phyloP scores from a whole-genome alignment of 306 rosid species.

The Fragaria vesca region DNA sequence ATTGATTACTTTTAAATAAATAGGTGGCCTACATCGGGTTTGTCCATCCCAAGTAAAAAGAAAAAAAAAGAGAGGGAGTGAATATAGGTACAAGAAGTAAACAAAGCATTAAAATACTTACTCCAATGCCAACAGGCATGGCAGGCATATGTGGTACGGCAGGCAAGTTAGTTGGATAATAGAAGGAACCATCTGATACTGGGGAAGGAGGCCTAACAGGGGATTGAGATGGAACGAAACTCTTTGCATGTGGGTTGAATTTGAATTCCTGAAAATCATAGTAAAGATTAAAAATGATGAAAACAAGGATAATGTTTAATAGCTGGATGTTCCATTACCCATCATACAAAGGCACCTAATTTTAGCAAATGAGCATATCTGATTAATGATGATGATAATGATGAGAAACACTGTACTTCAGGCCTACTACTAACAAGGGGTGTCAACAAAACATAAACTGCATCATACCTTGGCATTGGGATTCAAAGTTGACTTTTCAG shows the following conservation, averaged over 20 bases:
- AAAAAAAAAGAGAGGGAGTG: background rate
- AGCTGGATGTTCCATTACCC: conserved; percentile 2
- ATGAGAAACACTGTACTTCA: background rate
- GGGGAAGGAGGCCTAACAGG: conserved; percentile 88
- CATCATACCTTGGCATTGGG: conserved; percentile 78
- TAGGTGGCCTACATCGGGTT: background rate
- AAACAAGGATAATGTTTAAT: background rate
- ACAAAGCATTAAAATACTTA: conserved; percentile 37
- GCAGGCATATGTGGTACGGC: conserved; percentile 66
- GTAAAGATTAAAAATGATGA: background rate
- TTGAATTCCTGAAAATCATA: conserved; percentile 71
- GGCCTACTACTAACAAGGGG: background rate
- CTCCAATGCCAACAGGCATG: conserved; percentile 83
- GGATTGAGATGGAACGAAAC: conserved; percentile 68
- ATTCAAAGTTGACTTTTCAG: conserved; percentile 75
- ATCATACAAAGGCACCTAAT: conserved; percentile 11
- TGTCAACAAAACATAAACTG: background rate
- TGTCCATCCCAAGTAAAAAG: background rate
- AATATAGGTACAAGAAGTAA: background rate
- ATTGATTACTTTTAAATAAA: background rate
- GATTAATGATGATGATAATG: background rate
- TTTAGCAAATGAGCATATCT: conserved; percentile 8
- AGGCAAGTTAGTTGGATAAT: conserved; percentile 57
- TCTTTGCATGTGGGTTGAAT: conserved; percentile 94
- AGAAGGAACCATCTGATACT: conserved; percentile 75